Base-by-base conservation (phyloP, 164 flowering plant species). In the Nymphaea colorata region DNA sequence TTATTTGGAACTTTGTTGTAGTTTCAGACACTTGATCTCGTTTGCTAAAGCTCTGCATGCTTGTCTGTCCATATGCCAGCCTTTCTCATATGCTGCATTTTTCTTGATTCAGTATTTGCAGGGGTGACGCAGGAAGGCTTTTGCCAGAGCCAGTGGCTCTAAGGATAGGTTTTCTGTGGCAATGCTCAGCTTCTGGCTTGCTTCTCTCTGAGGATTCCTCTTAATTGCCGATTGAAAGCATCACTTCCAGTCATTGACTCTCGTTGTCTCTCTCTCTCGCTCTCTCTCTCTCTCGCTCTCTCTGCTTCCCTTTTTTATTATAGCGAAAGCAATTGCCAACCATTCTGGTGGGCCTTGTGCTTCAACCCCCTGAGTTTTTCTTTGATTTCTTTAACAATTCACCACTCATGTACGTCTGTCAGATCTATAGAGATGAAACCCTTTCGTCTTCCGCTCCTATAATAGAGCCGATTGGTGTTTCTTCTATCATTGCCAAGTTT, bases 281-380 rank as follows among this genome's bases (percentile, higher is more conserved):
- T 45, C 51, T 45, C 51, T 45, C 51, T 45, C 51, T 45, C 51
- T 45, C 51, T 45, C 51, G 4, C 57, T 61, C 10, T 75, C 63
- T 64, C 68, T 67, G 61, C 43, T 10, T 6, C 41, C 36, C 62
- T 57, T 44, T 44, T 74, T 57, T 25, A 25, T 25, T 25, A 25
- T 25, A 25, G 36, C 36, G 36, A 25, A 25, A 25, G 36, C 36
- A 0, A 25, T 16, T 41, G 41, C 59, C 64, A 17, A 8, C 36
- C 17, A 25, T 25, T 25, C 36, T 25, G 36, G 36, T 25, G 36
- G 36, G 36, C 36, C 36, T 25, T 25, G 36, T 25, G 36, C 36
- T 25, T 25, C 36, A 25, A 25, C 36, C 36, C 36, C 36, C 36
- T 25, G 36, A 25, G 36, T 25, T 25, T 25, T 25, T 1, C 36